Evolutionary conservation across 805 yeast species (phyloP).

Genomic region (Ogataea philodendri): DNA sequence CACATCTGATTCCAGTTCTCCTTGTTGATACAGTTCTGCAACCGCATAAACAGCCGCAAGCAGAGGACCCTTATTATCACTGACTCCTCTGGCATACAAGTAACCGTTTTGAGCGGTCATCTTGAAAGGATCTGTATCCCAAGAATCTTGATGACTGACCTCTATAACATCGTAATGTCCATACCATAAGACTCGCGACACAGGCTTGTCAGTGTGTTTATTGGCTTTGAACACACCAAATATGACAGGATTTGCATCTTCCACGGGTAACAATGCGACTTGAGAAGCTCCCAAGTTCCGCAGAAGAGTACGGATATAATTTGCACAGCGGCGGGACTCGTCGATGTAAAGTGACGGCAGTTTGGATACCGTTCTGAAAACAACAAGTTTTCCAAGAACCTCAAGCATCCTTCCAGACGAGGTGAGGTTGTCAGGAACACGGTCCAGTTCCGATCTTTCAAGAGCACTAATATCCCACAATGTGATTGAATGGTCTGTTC

Average conservation of each 20-base stretch:
- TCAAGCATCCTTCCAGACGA: constrained; percentile 55
- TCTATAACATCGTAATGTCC: constrained; percentile 96
- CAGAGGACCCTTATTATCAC: constrained; percentile 93
- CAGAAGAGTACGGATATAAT: constrained; percentile 60
- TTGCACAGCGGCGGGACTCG: constrained; percentile 86
- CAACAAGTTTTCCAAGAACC: constrained; percentile 58
- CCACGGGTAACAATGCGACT: constrained; percentile 67
- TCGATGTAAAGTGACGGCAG: constrained; percentile 64
- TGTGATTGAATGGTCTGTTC: constrained; percentile 63
- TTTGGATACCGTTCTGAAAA: constrained; percentile 77
- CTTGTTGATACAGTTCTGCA: constrained; percentile 58
- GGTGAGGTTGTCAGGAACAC: constrained; percentile 12
- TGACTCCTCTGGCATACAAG: constrained; percentile 86
- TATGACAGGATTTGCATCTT: constrained; percentile 82
- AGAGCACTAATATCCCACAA: constrained; percentile 60
- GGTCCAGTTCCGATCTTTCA: constrained; percentile 12
- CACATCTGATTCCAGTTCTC: constrained; percentile 64
- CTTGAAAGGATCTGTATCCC: constrained; percentile 79
- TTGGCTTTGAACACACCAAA: constrained; percentile 66
- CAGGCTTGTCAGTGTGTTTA: constrained; percentile 10
- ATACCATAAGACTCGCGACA: constrained; percentile 70
- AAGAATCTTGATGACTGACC: constrained; percentile 54
- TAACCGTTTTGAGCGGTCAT: constrained; percentile 80
- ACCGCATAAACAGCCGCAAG: constrained; percentile 85
- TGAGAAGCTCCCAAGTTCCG: constrained; percentile 66